These are phyloP conservation scores for Fusarium mundagurra DNA, from an alignment of 2,329 filamentous ascomycete genomes.

Conservation along the genomic window DNA sequence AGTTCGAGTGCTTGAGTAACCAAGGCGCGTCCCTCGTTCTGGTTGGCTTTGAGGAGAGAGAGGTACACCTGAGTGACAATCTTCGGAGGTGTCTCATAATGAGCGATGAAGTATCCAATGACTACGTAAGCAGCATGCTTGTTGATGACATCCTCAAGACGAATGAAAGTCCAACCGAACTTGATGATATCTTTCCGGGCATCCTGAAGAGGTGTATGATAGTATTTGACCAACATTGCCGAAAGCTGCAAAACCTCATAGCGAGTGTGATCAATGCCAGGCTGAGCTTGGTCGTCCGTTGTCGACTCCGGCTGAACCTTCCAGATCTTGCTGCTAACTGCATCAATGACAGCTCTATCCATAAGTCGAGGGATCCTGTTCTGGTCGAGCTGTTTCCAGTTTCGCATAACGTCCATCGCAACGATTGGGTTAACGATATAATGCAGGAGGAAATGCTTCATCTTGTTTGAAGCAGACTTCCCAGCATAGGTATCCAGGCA, in stretches of 20 bases:
- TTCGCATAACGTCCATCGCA: slow-evolving; percentile 92
- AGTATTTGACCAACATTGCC: slow-evolving; percentile 94
- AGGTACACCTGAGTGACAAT: slow-evolving; percentile 96
- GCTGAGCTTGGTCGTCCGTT: slow-evolving; percentile 82
- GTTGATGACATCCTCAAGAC: slow-evolving; percentile 98
- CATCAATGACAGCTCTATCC: slow-evolving; percentile 87
- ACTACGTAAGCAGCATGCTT: slow-evolving; percentile 98
- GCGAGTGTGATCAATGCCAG: slow-evolving; percentile 91
- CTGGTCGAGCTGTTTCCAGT: slow-evolving; percentile 71
- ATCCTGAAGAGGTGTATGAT: slow-evolving; percentile 87
- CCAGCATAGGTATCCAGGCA: slow-evolving; percentile 89
- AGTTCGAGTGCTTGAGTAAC: slow-evolving; percentile 95
- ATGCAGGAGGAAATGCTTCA: slow-evolving; percentile 91
- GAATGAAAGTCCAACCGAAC: slow-evolving; percentile 98
- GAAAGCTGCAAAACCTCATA: slow-evolving; percentile 97
- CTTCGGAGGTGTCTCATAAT: slow-evolving; percentile 95
- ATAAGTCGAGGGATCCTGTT: slow-evolving; percentile 75
- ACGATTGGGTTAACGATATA: slow-evolving; percentile 96
- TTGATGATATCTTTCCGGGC: slow-evolving; percentile 98
- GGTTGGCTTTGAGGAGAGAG: slow-evolving; percentile 88
- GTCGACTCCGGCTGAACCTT: slow-evolving; percentile 85
- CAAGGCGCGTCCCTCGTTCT: slow-evolving; percentile 90
- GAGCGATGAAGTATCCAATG: slow-evolving; percentile 96
- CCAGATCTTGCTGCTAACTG: slow-evolving; percentile 93
- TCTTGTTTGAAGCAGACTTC: slow-evolving; percentile 82